phyloP scores from a whole-genome alignment of 2,329 filamentous ascomycete genomes.

The Colletotrichum lentis region DNA sequence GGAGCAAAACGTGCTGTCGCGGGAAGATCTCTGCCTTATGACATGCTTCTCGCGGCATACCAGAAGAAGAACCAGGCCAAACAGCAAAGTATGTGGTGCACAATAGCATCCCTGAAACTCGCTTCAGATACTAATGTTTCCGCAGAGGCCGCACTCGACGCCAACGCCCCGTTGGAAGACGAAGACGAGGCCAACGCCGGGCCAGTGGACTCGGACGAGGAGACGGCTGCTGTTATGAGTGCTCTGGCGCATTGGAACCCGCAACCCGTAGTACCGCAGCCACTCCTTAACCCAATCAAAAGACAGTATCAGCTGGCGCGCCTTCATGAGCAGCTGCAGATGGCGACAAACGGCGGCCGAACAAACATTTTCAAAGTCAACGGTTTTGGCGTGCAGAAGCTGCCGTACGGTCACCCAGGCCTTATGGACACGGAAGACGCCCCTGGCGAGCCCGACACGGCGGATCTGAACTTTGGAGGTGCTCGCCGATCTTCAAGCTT shows the following conservation, averaged over 20 bases:
- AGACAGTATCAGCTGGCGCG: slow-evolving; percentile 70
- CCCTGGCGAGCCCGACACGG: slow-evolving; percentile 64
- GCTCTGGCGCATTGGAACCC: slow-evolving; percentile 80
- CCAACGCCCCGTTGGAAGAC: slow-evolving; percentile 88
- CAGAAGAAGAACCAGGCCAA: slow-evolving; percentile 99
- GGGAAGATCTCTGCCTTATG: slow-evolving; percentile 86
- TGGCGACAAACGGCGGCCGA: slow-evolving; percentile 71
- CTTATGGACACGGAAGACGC: slow-evolving; percentile 62
- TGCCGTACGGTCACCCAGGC: slow-evolving; percentile 59
- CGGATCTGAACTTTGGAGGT: slow-evolving; percentile 49
- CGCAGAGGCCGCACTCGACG: slow-evolving; percentile 89
- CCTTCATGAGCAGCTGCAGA: slow-evolving; percentile 71
- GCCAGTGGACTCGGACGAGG: slow-evolving; percentile 93
- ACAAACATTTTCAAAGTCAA: slow-evolving; percentile 71
- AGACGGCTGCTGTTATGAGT: slow-evolving; percentile 87
- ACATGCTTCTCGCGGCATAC: slow-evolving; percentile 87
- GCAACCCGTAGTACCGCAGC: slow-evolving; percentile 76
- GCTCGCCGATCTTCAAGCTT: slow-evolving; percentile 57
- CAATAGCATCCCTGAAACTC: not conserved
- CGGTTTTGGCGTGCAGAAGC: slow-evolving; percentile 64
- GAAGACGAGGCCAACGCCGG: slow-evolving; percentile 81
- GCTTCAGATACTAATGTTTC: slow-evolving; percentile 26
- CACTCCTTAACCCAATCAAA: slow-evolving; percentile 67
- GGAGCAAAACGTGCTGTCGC: slow-evolving; percentile 89
- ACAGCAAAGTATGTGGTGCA: slow-evolving; percentile 78